Percentiles rank a stretch among this genome's conserved stretches.
These are phyloP conservation scores for Rhytidhysteron rufulum DNA, from an alignment of 2,329 filamentous ascomycete species.

Conservation along the genomic window DNA sequence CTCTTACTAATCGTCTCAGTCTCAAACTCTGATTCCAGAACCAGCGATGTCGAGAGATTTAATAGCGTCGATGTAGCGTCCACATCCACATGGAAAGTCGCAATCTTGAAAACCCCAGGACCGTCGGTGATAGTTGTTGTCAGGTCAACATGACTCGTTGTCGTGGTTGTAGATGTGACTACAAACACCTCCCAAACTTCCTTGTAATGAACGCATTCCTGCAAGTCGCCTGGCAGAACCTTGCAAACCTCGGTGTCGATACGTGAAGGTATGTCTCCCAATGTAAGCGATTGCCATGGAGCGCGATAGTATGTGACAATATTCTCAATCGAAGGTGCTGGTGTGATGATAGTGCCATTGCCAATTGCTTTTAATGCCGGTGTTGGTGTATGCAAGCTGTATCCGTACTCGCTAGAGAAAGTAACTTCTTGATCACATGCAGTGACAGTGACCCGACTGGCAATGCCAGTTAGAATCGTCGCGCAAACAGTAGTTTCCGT, in stretches of 20 bases:
- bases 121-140: constrained; percentile 34
- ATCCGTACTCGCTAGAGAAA: constrained; percentile 45
- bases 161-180: constrained; percentile 35
- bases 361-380: constrained; percentile 15
- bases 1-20: constrained; percentile 29
- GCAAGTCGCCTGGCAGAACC: constrained; percentile 28
- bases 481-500: constrained; percentile 42
- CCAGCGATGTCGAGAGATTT: constrained; percentile 36
- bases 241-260: constrained; percentile 42
- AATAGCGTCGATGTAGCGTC: constrained; percentile 37
- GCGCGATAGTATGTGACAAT: constrained; percentile 44
- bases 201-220: constrained; percentile 39
- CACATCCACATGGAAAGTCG: constrained; percentile 36
- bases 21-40: constrained; percentile 33
- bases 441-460: constrained; percentile 38
- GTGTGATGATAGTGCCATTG: constrained; percentile 28
- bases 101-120: constrained; percentile 32
- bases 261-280: constrained; percentile 34
- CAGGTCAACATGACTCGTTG: constrained; percentile 34
- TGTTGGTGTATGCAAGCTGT: constrained; percentile 35
- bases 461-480: constrained; percentile 41
- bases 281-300: constrained; percentile 41
- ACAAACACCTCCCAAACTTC: constrained; percentile 41
- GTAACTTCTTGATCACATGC: constrained; percentile 44
- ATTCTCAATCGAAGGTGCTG: constrained; percentile 34